A percentile compares a stretch with the other conserved stretches of the same genome.
phyloP scores from a whole-genome alignment of 1,139 yeast species.

The Yamadazyma conglobata region DNA sequence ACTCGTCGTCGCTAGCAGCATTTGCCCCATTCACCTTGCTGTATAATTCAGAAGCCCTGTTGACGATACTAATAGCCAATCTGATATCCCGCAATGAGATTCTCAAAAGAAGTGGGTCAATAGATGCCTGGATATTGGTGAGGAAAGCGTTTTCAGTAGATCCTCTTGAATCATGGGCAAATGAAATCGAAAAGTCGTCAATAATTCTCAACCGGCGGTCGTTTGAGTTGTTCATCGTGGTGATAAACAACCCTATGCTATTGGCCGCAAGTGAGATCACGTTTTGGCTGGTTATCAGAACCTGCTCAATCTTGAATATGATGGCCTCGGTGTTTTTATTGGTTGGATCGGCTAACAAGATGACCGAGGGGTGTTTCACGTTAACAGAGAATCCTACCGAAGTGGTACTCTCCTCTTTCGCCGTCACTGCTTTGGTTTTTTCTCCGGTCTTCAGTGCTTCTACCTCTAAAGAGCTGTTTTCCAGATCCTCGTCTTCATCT shows the following conservation, averaged over 20 bases:
- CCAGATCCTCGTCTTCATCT: conserved; percentile 14
- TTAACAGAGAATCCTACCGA: conserved; percentile 59
- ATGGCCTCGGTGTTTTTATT: conserved; percentile 74
- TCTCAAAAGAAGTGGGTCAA: conserved; percentile 79
- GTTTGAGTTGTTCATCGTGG: conserved; percentile 67
- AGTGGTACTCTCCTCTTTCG: conserved; percentile 1
- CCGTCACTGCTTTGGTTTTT: background rate
- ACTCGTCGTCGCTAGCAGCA: conserved; percentile 20
- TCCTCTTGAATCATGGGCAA: conserved; percentile 69
- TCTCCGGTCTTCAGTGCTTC: conserved; percentile 1
- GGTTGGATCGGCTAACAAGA: conserved; percentile 78
- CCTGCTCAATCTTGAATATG: conserved; percentile 82
- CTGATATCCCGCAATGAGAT: conserved; percentile 84
- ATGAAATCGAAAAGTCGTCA: conserved; percentile 83
- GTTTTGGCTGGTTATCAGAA: conserved; percentile 67
- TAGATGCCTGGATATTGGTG: conserved; percentile 63
- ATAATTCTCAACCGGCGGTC: conserved; percentile 64
- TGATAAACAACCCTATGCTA: conserved; percentile 83
- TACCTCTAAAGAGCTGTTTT: conserved; percentile 2
- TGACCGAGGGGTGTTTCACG: conserved; percentile 73
- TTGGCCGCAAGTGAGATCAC: conserved; percentile 64
- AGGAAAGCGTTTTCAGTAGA: conserved; percentile 55
- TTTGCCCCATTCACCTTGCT: conserved; percentile 25
- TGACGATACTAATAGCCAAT: conserved; percentile 69
- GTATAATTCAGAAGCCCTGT: conserved; percentile 63